Evolutionary conservation across 495 filamentous ascomycete species (phyloP).

Genomic region (Paragyromitra xinjiangensis): DNA sequence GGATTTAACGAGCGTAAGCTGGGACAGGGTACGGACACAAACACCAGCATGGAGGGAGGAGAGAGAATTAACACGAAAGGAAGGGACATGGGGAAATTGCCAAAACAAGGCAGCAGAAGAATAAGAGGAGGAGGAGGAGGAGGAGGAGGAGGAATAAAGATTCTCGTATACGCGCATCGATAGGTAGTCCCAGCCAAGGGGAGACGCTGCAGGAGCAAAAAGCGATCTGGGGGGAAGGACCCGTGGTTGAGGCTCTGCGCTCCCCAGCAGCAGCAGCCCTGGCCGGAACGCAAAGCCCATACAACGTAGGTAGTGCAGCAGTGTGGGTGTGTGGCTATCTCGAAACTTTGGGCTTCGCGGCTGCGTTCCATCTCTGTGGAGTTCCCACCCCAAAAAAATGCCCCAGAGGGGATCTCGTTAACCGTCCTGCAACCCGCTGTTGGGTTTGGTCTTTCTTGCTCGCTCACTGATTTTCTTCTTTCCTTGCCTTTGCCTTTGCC

Average conservation of each 20-base stretch:
- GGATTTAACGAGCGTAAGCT: constrained; percentile 31
- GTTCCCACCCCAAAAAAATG: constrained; percentile 49
- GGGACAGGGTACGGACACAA: constrained; percentile 12
- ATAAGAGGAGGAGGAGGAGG: neutral
- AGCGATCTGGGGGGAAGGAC: constrained; percentile 40
- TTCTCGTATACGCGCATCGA: constrained; percentile 12
- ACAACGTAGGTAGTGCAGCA: constrained; percentile 52
- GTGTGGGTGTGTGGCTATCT: constrained; percentile 51
- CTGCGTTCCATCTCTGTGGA: constrained; percentile 52
- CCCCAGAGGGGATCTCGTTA: constrained; percentile 49
- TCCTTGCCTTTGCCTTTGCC: constrained; percentile 45
- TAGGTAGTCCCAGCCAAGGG: constrained; percentile 39
- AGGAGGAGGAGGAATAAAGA: constrained; percentile 2
- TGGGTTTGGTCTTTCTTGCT: constrained; percentile 47
- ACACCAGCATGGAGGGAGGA: neutral
- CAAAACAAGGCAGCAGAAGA: neutral
- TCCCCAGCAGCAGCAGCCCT: constrained; percentile 50
- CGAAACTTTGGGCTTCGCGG: constrained; percentile 53
- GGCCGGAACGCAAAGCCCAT: constrained; percentile 46
- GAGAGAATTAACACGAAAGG: neutral
- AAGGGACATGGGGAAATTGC: neutral
- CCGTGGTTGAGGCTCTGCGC: constrained; percentile 54
- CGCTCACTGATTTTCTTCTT: constrained; percentile 45
- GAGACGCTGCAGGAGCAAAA: constrained; percentile 48
- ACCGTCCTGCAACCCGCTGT: constrained; percentile 46